Conservation (phyloP, 2,329 filamentous ascomycete species). For the Colletotrichum kahawae region DNA sequence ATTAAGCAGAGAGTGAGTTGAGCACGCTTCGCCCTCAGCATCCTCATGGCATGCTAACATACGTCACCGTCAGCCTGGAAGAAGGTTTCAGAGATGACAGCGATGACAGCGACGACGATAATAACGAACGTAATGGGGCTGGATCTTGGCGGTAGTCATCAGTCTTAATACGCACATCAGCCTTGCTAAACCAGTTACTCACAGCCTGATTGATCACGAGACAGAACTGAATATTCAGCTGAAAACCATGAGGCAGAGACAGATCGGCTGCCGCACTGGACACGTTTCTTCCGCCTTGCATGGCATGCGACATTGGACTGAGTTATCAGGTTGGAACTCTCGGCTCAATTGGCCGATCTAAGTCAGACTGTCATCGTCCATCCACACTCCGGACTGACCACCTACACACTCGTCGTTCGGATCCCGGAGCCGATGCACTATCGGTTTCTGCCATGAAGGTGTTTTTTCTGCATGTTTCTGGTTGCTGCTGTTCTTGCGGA, state of each 20-base stretch:
- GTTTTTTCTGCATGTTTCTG: background rate
- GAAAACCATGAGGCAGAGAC: background rate
- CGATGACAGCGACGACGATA: conserved; percentile 41
- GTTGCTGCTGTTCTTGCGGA: background rate
- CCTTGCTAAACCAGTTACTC: background rate
- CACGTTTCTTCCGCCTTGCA: background rate
- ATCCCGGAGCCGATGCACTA: background rate
- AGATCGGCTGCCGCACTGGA: background rate
- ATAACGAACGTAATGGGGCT: conserved; percentile 25
- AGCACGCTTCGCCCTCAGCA: background rate
- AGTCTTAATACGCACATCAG: conserved; percentile 8
- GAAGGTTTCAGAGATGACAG: conserved; percentile 53
- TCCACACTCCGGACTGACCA: background rate
- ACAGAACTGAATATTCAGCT: background rate
- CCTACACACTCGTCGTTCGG: background rate
- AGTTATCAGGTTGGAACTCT: background rate
- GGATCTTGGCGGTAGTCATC: conserved; percentile 14
- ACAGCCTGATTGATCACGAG: background rate
- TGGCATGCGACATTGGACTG: background rate
- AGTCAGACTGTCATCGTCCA: background rate
- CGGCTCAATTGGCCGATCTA: background rate
- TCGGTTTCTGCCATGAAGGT: background rate
- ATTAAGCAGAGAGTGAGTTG: conserved; percentile 73
- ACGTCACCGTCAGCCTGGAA: conserved; percentile 56
- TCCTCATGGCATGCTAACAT: background rate